Evolutionary conservation across 2,329 filamentous ascomycete species (phyloP).

Genomic region (Lecanosticta acicola): DNA sequence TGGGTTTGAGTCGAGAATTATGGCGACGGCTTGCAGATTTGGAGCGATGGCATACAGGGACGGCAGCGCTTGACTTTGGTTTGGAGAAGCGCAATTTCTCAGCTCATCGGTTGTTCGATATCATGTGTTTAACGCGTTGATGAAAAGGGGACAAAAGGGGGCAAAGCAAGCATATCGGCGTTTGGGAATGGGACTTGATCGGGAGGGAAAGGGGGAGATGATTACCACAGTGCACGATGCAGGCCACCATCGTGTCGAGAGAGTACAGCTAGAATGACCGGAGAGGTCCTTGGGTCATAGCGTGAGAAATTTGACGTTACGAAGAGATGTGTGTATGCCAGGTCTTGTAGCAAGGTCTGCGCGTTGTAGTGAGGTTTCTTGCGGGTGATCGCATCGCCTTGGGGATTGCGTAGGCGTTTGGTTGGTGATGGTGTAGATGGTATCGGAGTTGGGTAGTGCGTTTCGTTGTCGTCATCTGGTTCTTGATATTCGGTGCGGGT

Average conservation of each 20-base stretch:
- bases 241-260: slow-evolving; percentile 4
- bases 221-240: slow-evolving; percentile 11
- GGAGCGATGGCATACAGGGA: slow-evolving; percentile 8
- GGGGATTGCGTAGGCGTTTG: too few relatives aligned
- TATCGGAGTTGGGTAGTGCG: too few relatives aligned
- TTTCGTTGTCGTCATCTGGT: too few relatives aligned
- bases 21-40: slow-evolving; percentile 12
- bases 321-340: too few relatives aligned
- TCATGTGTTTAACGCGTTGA: background rate
- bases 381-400: too few relatives aligned
- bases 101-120: too few relatives aligned
- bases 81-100: too few relatives aligned
- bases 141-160: background rate
- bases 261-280: slow-evolving; percentile 11
- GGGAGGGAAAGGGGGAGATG: background rate
- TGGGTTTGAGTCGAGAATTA: background rate
- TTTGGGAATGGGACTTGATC: slow-evolving; percentile 1
- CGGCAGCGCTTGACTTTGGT: slow-evolving; percentile 8
- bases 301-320: slow-evolving; percentile 2
- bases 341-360: too few relatives aligned
- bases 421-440: too few relatives aligned
- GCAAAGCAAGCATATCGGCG: background rate
- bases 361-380: too few relatives aligned
- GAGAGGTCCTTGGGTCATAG: slow-evolving; percentile 4
- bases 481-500: too few relatives aligned